phyloP scores from a whole-genome alignment of 305 asterid species.

The Salvia sclarea region DNA sequence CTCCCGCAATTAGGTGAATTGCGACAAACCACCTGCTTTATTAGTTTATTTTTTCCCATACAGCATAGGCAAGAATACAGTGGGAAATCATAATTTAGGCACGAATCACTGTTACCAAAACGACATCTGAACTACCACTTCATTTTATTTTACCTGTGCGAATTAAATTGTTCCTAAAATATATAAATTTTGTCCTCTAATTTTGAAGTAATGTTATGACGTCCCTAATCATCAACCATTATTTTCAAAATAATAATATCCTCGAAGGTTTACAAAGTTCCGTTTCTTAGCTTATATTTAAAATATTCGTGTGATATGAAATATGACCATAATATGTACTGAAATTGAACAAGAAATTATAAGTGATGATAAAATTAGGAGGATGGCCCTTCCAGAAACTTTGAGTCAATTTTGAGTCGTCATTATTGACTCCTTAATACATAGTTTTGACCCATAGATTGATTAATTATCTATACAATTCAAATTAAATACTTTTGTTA shows the following conservation, averaged over 20 bases:
- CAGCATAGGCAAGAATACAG: conserved; percentile 27
- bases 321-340: not conserved
- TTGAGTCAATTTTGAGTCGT: conserved; percentile 15
- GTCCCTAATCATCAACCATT: not conserved
- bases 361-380: not conserved
- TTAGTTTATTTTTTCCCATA: conserved; percentile 11
- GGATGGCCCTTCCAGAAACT: not conserved
- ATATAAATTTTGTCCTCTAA: not conserved
- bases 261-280: not conserved
- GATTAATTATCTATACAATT: no score
- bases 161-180: not conserved
- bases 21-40: conserved; percentile 27
- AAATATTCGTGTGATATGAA: not conserved
- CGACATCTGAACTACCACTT: conserved; percentile 30
- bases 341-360: not conserved
- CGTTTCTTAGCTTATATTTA: not conserved
- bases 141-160: not conserved
- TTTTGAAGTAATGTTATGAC: not conserved
- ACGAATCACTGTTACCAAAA: conserved; percentile 13
- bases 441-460: conserved; percentile 9
- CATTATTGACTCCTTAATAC: not conserved
- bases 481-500: not conserved
- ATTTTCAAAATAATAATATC: not conserved
- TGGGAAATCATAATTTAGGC: conserved; percentile 19
- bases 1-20: conserved; percentile 28